These are phyloP conservation scores for Trapa incisa DNA, from an alignment of 345 rosid genomes.

Conservation along the genomic window DNA sequence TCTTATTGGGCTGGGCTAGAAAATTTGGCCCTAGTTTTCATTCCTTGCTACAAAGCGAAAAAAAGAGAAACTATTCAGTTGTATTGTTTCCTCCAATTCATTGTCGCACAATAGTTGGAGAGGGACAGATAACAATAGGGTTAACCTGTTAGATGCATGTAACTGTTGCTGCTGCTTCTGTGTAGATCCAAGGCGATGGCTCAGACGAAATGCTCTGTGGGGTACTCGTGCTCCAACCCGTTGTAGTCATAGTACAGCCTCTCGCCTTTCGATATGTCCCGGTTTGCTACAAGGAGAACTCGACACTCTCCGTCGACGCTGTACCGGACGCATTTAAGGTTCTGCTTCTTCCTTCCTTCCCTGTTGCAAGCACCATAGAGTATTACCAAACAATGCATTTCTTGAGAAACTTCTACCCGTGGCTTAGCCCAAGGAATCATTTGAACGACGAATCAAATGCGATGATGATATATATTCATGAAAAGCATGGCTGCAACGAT, in stretches of 20 bases:
- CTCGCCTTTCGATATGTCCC: constrained; percentile 77
- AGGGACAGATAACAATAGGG: neutral
- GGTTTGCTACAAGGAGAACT: constrained; percentile 75
- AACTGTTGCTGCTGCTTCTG: neutral
- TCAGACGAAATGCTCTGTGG: constrained; percentile 90
- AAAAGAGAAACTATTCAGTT: neutral
- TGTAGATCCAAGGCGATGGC: neutral
- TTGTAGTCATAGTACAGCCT: constrained; percentile 88
- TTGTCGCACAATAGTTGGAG: neutral
- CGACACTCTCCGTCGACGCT: constrained; percentile 69
- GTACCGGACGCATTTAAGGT: constrained; percentile 81
- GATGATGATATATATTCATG: too few species aligned
- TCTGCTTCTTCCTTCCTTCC: constrained; percentile 93
- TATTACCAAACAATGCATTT: neutral
- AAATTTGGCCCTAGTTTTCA: too few species aligned
- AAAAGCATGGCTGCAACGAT: too few species aligned
- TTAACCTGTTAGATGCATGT: constrained; percentile 10
- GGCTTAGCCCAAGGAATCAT: too few species aligned
- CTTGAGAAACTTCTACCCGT: too few species aligned
- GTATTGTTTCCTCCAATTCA: neutral
- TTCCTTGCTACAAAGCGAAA: too few species aligned
- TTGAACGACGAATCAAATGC: too few species aligned
- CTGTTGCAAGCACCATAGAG: constrained; percentile 18
- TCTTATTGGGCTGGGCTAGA: too few species aligned
- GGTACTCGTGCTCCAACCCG: constrained; percentile 80